Conservation (phyloP, 257 asterid species). For the Nicotiana benthamiana region DNA sequence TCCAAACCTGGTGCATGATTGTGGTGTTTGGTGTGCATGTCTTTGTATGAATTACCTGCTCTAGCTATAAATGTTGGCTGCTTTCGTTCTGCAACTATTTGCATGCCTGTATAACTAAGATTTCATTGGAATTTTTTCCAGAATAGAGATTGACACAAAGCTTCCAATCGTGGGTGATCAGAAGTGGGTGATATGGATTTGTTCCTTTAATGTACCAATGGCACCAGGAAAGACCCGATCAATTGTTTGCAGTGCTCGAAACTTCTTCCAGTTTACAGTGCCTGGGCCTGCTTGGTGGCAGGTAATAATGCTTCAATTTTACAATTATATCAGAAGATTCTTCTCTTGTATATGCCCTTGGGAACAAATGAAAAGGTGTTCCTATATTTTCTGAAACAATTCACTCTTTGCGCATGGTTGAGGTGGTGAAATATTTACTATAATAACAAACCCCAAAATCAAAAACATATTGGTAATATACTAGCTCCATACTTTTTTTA, state of each 20-base stretch:
- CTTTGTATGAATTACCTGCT: neutral
- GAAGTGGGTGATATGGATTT: constrained; percentile 97
- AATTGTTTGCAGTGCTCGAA: constrained; percentile 95
- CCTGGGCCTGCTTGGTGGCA: constrained; percentile 99
- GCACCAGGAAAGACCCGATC: constrained; percentile 99
- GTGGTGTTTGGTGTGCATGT: neutral
- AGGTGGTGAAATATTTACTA: neutral
- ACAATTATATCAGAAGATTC: neutral
- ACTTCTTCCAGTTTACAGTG: constrained; percentile 80
- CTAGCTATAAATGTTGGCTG: neutral
- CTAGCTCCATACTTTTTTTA: no score
- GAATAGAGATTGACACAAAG: constrained; percentile 88
- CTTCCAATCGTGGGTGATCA: constrained; percentile 86
- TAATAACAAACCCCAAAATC: no score
- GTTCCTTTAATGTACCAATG: constrained; percentile 97
- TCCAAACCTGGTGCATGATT: neutral
- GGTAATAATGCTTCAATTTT: constrained; percentile 29
- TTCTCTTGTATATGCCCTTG: neutral
- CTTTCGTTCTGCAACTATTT: neutral
- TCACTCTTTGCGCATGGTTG: neutral
- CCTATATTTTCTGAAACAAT: neutral
- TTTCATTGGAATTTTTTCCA: constrained; percentile 17
- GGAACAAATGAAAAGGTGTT: neutral
- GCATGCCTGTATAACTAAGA: neutral
- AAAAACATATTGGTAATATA: no score